A percentile compares a stretch with the other conserved stretches of the same genome.
phyloP scores from a whole-genome alignment of 805 yeast species.

The Pichia scutulata region DNA sequence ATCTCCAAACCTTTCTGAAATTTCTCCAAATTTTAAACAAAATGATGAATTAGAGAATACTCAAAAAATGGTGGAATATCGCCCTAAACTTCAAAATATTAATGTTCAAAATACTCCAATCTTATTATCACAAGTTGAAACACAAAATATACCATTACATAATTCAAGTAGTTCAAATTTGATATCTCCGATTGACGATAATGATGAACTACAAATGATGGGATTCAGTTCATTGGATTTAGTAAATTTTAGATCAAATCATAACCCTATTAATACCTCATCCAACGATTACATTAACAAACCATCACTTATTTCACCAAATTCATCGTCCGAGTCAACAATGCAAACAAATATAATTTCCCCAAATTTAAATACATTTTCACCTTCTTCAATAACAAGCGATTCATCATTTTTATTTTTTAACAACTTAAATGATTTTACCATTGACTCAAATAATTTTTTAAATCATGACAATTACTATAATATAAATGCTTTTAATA shows the following conservation, averaged over 20 bases:
- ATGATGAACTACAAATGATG: slow-evolving; percentile 11
- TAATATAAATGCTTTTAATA: background rate
- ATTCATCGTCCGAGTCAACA: background rate
- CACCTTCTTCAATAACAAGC: slow-evolving; percentile 6
- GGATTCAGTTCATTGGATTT: slow-evolving; percentile 18
- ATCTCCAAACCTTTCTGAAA: slow-evolving; percentile 20
- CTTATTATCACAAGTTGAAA: background rate
- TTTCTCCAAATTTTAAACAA: slow-evolving; percentile 3
- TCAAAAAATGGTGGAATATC: background rate
- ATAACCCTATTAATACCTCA: slow-evolving; percentile 4
- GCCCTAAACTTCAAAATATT: background rate
- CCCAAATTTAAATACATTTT: background rate
- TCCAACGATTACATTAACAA: background rate
- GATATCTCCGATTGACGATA: slow-evolving; percentile 3
- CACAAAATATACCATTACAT: slow-evolving; percentile 1
- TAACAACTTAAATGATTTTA: background rate
- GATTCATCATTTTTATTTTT: slow-evolving; percentile 8
- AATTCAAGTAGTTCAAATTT: slow-evolving; percentile 6
- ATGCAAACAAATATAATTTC: background rate
- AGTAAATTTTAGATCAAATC: slow-evolving; percentile 27
- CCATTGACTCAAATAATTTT: background rate
- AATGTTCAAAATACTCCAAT: background rate
- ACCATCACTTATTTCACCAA: background rate
- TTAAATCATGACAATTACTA: background rate
- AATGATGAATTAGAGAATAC: background rate